Conservation (phyloP, 2,329 filamentous ascomycete species). For the Fusarium liriodendri region DNA sequence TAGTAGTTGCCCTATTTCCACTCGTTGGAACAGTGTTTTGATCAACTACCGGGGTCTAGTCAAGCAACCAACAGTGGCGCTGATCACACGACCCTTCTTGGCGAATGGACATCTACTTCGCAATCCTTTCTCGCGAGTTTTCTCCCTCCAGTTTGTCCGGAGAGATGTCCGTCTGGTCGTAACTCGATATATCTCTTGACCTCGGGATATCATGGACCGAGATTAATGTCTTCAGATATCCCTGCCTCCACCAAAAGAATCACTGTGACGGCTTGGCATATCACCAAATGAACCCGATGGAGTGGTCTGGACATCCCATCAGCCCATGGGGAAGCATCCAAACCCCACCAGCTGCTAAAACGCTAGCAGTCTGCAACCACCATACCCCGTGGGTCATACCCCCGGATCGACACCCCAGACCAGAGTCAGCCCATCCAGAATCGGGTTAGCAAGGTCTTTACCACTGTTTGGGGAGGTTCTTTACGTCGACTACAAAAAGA, state of each 20-base stretch:
- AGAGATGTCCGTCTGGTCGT: not conserved
- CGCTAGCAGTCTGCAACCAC: not conserved
- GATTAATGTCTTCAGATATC: not conserved
- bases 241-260: not conserved
- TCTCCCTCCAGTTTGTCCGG: not conserved
- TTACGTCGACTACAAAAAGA: not conserved
- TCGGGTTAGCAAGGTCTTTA: not conserved
- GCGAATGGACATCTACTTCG: not conserved
- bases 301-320: not conserved
- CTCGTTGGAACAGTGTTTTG: not conserved
- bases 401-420: not conserved
- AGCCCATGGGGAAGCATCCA: not conserved
- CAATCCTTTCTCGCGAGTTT: not conserved
- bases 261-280: not conserved
- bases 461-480: not conserved
- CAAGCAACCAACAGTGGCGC: not conserved
- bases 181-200: not conserved
- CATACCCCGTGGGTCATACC: not conserved
- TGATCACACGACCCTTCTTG: not conserved
- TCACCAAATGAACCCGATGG: not conserved
- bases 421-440: not conserved
- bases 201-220: not conserved
- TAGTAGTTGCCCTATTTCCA: not conserved
- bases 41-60: not conserved
- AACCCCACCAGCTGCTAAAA: not conserved